Base-by-base conservation (phyloP, 2,329 filamentous ascomycete species). In the Colletotrichum aenigma region DNA sequence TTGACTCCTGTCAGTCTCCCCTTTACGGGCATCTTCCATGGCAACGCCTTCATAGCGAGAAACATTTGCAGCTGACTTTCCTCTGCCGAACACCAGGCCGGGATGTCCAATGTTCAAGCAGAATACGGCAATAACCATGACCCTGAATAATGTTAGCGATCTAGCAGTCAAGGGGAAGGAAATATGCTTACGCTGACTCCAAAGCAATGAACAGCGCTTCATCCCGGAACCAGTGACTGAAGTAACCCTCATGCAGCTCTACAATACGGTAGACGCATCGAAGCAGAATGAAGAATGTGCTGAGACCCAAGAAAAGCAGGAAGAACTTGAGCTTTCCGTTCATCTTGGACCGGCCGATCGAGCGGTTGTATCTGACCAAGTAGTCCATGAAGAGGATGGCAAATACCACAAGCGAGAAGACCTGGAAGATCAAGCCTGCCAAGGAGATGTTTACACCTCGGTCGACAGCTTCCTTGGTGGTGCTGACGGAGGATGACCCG, bases 261-360 rank as follows among this genome's bases (percentile, higher is more conserved):
- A 87, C 88, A 34, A 92, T 89, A 60, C 91, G 88, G 79, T 91
- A 93, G 32, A 89, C 86, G 65, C 88, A 91, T 28, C 91, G 85
- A 9, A 90, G 86, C 66, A 92, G 87, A 76, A 93, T 89, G 67
- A 87, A 87, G 8, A 92, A 60, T 4, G 90, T 92, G 2, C 90
- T 87, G 5, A 90, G 79, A 2, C 84, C 81, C 13, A 92, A 82
- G 28, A 88, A 88, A 24, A 79, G 60, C n/a, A 91, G 79, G 78
- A 92, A 92, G 15, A 85, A 83, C 55, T 83, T 82, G 79, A 91
- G 89, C 3, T 81, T 74, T 73, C 79, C 81, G n/a, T 77, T 64
- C 6, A 73, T 76, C 4, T 83, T 83, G 10, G 79, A 55, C 18
- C 83, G 80, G 6, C 76, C 66, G 64, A 81, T 65, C 15, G 83